Percentiles rank a stretch among this genome's conserved stretches.
These are phyloP conservation scores for Posidonia australis DNA, from an alignment of 106 monocot genomes.

Conservation along the genomic window DNA sequence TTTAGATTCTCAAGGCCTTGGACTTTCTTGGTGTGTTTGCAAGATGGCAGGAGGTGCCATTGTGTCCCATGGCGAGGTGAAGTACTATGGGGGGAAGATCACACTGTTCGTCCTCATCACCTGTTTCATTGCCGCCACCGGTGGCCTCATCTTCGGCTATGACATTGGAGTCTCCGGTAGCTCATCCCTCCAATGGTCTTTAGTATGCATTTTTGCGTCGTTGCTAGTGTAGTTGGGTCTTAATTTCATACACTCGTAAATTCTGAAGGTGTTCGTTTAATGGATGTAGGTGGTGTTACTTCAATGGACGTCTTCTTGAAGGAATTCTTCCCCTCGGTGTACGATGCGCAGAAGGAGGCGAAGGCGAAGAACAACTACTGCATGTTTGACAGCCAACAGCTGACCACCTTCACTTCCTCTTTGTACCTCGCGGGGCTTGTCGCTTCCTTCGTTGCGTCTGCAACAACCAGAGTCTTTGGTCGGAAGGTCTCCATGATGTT, in stretches of 20 bases:
- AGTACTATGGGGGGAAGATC: no score
- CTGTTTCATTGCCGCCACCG: no score
- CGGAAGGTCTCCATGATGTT: neutral
- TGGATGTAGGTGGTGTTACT: conserved; percentile 25
- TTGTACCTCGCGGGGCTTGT: neutral
- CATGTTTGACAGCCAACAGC: conserved; percentile 18
- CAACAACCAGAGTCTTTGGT: neutral
- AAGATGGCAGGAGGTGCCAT: no score
- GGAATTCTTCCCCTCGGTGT: conserved; percentile 32
- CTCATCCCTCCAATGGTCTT: no score
- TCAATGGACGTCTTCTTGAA: conserved; percentile 37
- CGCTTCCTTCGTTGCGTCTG: conserved; percentile 1
- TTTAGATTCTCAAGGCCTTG: no score
- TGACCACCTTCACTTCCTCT: conserved; percentile 43
- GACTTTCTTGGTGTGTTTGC: no score
- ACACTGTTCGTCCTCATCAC: no score
- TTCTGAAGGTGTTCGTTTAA: neutral
- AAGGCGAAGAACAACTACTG: conserved; percentile 4
- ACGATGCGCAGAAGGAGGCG: conserved; percentile 1
- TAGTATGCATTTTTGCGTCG: no score
- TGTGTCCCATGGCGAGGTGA: no score
- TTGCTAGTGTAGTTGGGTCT: neutral
- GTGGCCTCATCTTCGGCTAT: no score
- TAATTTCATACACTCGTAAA: neutral
- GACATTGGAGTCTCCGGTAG: no score